Evolutionary conservation across 176 grass and related monocot species (phyloP), one percentile per base, ranked within the genome.

Genomic region (Oryza glaberrima): DNA sequence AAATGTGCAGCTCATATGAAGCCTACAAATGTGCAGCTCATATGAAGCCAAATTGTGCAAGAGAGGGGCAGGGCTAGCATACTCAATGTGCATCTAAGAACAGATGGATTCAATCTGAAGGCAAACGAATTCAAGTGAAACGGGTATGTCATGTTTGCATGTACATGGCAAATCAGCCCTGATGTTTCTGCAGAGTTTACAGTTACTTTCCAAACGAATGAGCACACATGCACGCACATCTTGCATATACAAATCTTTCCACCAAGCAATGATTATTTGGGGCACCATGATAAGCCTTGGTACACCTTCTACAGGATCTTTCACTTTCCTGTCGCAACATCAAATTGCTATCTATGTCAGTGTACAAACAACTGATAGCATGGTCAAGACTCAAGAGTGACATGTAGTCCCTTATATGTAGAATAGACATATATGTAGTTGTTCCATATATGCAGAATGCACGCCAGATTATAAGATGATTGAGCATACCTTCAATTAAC

Each of bases 221-320:
- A 90, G 66, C 78, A 84, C 63, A 28, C 13, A 82, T 25, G 20
- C 44, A 56, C 15, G 86, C 83, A 82, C 7, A 14, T 77, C 19
- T 52, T 60, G 58, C 72, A 83, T 65, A 54, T 75, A 74, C 83
- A 90, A 6, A 58, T 86, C 12, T 51, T 83, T 41, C 22, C 71
- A n/a, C 52, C 72, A 69, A 51, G 52, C 70, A 45, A 51, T 48
- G 30, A 48, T 83, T 23, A 75, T 22, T 22, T 22, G 22, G 22
- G 41, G 81, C 25, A 44, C 28, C 81, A 65, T 48, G 65, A 65
- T 73, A 44, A 79, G 54, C 63, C 25, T 46, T 75, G 19, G 23
- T 32, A 20, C 35, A 73, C 56, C 83, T 78, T 38, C 73, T 36
- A 45, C 26, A 48, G 70, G 45, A 54, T 44, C 49, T 64, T 82